Evolutionary conservation across 1,284 basidiomycete species (phyloP).

Genomic region (Uromyces viciae-fabae): DNA sequence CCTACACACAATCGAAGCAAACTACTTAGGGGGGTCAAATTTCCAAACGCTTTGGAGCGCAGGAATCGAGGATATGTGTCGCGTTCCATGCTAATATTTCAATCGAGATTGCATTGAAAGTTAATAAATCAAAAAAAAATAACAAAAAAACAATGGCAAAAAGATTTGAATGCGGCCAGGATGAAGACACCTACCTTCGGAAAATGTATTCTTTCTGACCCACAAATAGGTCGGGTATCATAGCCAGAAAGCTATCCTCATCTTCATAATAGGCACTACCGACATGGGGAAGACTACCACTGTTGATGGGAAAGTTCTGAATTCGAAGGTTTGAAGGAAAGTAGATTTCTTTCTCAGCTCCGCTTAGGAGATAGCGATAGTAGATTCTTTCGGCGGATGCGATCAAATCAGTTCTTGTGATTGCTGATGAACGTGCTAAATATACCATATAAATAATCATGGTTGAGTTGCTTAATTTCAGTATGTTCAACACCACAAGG

Average conservation of each 20-base stretch:
- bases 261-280: conserved; percentile 59
- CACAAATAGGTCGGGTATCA: conserved; percentile 95
- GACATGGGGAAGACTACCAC: conserved; percentile 65
- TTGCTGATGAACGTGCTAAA: conserved; percentile 82
- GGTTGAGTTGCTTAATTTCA: too few species aligned
- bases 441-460: too few species aligned
- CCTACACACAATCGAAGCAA: conserved; percentile 70
- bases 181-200: conserved; percentile 91
- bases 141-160: not conserved
- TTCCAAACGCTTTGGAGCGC: conserved; percentile 91
- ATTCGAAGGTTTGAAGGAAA: conserved; percentile 64
- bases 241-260: conserved; percentile 73
- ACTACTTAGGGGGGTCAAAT: conserved; percentile 83
- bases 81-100: conserved; percentile 40
- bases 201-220: conserved; percentile 96
- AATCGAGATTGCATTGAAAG: too few species aligned
- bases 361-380: conserved; percentile 74
- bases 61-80: conserved; percentile 65
- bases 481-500: too few species aligned
- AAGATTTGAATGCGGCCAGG: conserved; percentile 66
- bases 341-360: conserved; percentile 77
- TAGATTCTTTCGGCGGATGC: conserved; percentile 92
- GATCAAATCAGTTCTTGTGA: conserved; percentile 81
- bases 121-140: not conserved
- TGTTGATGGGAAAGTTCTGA: conserved; percentile 58